Percentiles rank a stretch among this genome's conserved stretches.
phyloP scores from a whole-genome alignment of 345 rosid species.

The Citrus inodora region DNA sequence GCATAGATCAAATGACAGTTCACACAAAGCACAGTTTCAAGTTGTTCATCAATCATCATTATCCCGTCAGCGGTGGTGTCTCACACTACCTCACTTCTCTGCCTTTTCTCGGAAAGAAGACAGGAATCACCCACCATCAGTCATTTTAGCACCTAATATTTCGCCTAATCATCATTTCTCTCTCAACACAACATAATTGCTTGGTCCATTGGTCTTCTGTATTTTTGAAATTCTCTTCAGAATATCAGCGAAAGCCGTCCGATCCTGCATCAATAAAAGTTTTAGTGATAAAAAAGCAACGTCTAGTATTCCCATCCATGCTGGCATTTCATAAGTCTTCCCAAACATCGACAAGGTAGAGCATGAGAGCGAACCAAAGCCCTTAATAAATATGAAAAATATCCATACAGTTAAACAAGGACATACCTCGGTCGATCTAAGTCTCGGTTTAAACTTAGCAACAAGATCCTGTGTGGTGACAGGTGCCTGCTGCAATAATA shows the following conservation, averaged over 20 bases:
- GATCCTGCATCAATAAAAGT: constrained; percentile 54
- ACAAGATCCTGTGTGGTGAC: constrained; percentile 91
- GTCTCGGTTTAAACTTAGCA: constrained; percentile 72
- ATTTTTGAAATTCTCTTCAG: constrained; percentile 85
- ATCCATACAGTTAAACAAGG: background rate
- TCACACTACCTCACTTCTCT: background rate
- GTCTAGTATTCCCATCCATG: background rate
- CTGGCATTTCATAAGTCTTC: background rate
- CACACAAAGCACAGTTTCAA: background rate
- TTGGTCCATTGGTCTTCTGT: constrained; percentile 74
- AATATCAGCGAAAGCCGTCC: constrained; percentile 72
- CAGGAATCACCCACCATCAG: background rate
- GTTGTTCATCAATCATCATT: background rate
- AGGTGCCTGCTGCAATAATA: constrained; percentile 69
- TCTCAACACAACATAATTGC: constrained; percentile 72
- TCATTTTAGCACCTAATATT: background rate
- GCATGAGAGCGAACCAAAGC: background rate
- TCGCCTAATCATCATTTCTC: constrained; percentile 33
- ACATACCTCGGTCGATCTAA: constrained; percentile 63
- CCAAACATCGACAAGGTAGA: background rate
- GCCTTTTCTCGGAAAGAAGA: background rate
- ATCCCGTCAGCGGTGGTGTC: too few species aligned
- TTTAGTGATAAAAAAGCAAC: background rate
- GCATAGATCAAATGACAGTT: background rate
- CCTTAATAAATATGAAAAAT: background rate